phyloP scores from a whole-genome alignment of 75 land plant species.

The Azolla pinnata region DNA sequence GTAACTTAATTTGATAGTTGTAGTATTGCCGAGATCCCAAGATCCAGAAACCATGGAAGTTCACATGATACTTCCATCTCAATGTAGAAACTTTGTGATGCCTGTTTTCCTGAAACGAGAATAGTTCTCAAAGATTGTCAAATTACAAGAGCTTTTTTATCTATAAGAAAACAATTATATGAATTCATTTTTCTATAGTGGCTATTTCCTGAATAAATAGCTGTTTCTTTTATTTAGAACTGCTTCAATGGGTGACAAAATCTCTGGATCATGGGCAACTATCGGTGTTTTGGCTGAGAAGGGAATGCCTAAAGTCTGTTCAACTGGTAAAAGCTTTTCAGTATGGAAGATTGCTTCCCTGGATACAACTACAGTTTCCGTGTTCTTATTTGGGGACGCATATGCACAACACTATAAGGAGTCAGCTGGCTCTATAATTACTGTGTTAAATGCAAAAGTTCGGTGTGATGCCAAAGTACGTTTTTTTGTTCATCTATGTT shows the following conservation, averaged over 20 bases:
- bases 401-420: slow-evolving; percentile 46
- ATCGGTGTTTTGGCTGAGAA: slow-evolving; percentile 75
- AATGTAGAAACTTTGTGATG: slow-evolving; percentile 27
- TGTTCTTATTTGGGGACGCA: slow-evolving; percentile 87
- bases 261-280: slow-evolving; percentile 67
- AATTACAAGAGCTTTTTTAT: too few species aligned
- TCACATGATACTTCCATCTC: slow-evolving; percentile 27
- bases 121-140: too few species aligned
- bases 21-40: slow-evolving; percentile 1
- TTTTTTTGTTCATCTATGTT: neutral
- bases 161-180: neutral
- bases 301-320: slow-evolving; percentile 54
- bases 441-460: slow-evolving; percentile 54
- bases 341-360: slow-evolving; percentile 79
- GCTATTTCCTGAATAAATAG: neutral
- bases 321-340: slow-evolving; percentile 60
- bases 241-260: slow-evolving; percentile 33
- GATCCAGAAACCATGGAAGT: neutral
- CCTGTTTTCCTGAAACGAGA: neutral
- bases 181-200: neutral
- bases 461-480: slow-evolving; percentile 49
- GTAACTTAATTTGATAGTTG: neutral
- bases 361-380: slow-evolving; percentile 40
- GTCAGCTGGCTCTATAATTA: slow-evolving; percentile 55
- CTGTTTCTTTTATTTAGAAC: slow-evolving; percentile 10